phyloP scores from a whole-genome alignment of 148 eudicot genomes.

The Spergularia marina region DNA sequence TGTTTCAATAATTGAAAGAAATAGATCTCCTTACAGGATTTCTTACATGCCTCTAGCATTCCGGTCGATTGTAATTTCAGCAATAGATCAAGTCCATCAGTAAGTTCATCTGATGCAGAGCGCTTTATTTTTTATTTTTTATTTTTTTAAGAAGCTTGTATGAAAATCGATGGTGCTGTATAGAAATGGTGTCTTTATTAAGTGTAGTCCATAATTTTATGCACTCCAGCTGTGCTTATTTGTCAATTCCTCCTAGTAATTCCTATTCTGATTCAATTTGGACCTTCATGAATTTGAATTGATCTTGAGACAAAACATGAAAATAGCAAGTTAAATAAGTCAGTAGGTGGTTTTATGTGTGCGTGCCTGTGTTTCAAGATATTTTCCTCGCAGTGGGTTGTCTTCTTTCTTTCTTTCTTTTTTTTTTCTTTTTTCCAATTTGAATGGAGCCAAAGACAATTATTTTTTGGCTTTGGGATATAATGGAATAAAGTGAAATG shows the following conservation, averaged over 20 bases:
- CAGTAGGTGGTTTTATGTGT: neutral
- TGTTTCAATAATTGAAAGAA: slow-evolving; percentile 86
- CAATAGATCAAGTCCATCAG: slow-evolving; percentile 70
- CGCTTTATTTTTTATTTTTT: too few species aligned
- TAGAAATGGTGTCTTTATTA: neutral
- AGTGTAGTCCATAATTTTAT: neutral
- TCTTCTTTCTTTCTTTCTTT: too few species aligned
- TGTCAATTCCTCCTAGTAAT: neutral
- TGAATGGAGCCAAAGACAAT: too few species aligned
- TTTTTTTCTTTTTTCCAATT: too few species aligned
- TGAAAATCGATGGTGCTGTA: neutral
- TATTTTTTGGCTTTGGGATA: too few species aligned
- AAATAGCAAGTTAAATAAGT: neutral
- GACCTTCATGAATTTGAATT: neutral
- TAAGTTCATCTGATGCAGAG: slow-evolving; percentile 38
- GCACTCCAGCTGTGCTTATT: neutral
- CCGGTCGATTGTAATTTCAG: slow-evolving; percentile 67
- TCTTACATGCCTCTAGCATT: slow-evolving; percentile 83
- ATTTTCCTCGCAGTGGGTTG: too few species aligned
- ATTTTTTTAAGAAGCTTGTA: neutral
- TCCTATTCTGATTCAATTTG: neutral
- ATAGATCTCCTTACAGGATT: slow-evolving; percentile 86
- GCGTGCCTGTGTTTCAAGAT: neutral
- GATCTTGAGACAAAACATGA: neutral
- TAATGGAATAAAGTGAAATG: too few species aligned